Evolutionary conservation across 495 filamentous ascomycete species (phyloP).

Genomic region (Aspergillus egyptiacus): DNA sequence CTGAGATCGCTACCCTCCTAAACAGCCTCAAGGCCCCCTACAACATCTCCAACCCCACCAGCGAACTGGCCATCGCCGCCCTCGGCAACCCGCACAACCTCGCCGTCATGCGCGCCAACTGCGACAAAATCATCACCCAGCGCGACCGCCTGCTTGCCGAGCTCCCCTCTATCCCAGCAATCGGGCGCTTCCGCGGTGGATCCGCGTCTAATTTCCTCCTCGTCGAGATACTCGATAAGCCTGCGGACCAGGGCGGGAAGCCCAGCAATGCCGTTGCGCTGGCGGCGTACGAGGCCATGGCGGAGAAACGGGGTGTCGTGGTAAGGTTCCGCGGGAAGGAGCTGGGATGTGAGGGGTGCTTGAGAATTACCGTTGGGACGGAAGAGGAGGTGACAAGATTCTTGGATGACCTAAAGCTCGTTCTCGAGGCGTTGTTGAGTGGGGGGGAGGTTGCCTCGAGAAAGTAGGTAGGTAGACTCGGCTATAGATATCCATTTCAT

Average conservation of each 20-base stretch:
- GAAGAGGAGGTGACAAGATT: conserved; percentile 76
- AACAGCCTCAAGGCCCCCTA: conserved; percentile 95
- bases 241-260: conserved; percentile 51
- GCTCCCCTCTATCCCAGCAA: conserved; percentile 66
- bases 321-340: conserved; percentile 93
- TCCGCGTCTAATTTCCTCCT: conserved; percentile 81
- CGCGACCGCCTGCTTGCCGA: conserved; percentile 67
- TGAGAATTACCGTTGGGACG: conserved; percentile 90
- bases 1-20: conserved; percentile 62
- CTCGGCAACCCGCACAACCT: conserved; percentile 55
- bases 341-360: conserved; percentile 77
- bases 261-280: conserved; percentile 74
- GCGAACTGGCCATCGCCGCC: conserved; percentile 69
- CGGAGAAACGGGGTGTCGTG: conserved; percentile 83
- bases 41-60: conserved; percentile 82
- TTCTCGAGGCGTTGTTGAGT: conserved; percentile 47
- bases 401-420: conserved; percentile 57
- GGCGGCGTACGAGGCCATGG: conserved; percentile 73
- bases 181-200: conserved; percentile 79
- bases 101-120: conserved; percentile 62
- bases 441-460: conserved; percentile 23
- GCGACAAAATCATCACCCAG: conserved; percentile 63
- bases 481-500: background rate
- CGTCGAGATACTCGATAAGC: conserved; percentile 71
- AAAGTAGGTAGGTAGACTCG: background rate